A percentile compares a stretch with the other conserved stretches of the same genome.
Evolutionary conservation across 371 early-diverging fungal species (phyloP).

Genomic region (Mucor velutinosus): DNA sequence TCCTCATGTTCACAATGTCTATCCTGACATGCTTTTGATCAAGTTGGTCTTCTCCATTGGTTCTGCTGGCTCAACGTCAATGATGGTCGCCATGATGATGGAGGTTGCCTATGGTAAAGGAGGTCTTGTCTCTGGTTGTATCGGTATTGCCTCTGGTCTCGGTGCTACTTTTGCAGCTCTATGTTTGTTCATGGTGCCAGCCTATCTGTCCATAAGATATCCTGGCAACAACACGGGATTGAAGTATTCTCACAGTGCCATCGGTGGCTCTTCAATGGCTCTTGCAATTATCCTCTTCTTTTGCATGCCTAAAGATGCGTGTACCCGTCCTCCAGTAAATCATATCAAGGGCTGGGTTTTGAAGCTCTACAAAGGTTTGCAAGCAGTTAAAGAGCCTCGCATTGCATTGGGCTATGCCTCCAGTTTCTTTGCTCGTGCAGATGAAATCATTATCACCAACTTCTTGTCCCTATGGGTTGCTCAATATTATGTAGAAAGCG

Average conservation of each 20-base stretch:
- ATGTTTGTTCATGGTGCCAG: conserved; percentile 45
- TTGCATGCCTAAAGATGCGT: conserved; percentile 36
- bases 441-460: conserved; percentile 73
- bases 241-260: conserved; percentile 29
- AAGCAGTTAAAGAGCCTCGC: conserved; percentile 59
- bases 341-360: conserved; percentile 6
- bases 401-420: conserved; percentile 63
- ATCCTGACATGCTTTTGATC: conserved; percentile 56
- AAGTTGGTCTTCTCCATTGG: conserved; percentile 67
- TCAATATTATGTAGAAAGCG: conserved; percentile 58
- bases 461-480: conserved; percentile 80
- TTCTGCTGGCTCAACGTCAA: conserved; percentile 66
- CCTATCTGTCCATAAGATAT: conserved; percentile 24
- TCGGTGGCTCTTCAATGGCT: conserved; percentile 44
- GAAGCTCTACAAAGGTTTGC: conserved; percentile 24
- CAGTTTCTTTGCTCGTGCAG: conserved; percentile 75
- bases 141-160: conserved; percentile 56
- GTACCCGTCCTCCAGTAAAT: conserved; percentile 10
- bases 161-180: conserved; percentile 56
- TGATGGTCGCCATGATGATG: conserved; percentile 67
- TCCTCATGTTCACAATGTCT: conserved; percentile 52
- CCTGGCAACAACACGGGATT: conserved; percentile 29
- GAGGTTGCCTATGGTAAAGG: conserved; percentile 55
- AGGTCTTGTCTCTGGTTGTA: conserved; percentile 53
- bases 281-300: conserved; percentile 40